These are phyloP conservation scores for Thermochaetoides dissita DNA, from an alignment of 2,329 filamentous ascomycete species.

Conservation along the genomic window DNA sequence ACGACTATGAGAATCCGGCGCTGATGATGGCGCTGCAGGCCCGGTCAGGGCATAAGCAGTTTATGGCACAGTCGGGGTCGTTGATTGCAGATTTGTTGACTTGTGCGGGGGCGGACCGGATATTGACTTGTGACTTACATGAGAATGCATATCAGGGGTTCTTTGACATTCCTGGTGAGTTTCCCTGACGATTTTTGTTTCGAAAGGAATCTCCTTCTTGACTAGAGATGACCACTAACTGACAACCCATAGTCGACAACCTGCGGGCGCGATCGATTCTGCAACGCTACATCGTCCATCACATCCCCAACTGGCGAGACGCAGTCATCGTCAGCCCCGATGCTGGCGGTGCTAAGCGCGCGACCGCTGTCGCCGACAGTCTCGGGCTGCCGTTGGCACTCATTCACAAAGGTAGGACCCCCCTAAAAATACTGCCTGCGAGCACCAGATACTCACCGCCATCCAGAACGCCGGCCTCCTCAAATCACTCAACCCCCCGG, in stretches of 20 bases:
- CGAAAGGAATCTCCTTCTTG: neutral
- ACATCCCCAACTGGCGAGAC: slow-evolving; percentile 72
- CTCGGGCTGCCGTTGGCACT: slow-evolving; percentile 90
- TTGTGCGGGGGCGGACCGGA: slow-evolving; percentile 71
- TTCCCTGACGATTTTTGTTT: neutral
- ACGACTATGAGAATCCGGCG: slow-evolving; percentile 49
- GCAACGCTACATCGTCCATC: slow-evolving; percentile 58
- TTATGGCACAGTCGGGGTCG: slow-evolving; percentile 94
- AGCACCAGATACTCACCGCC: neutral
- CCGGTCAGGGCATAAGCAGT: slow-evolving; percentile 91
- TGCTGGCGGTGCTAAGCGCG: slow-evolving; percentile 89
- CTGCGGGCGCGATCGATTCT: slow-evolving; percentile 71
- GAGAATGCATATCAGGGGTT: slow-evolving; percentile 82
- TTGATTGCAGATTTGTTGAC: slow-evolving; percentile 87
- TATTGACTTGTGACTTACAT: slow-evolving; percentile 46
- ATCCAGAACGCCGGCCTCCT: slow-evolving; percentile 41
- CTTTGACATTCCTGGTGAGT: slow-evolving; percentile 16
- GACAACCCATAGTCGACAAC: slow-evolving; percentile 57
- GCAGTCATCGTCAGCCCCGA: slow-evolving; percentile 93
- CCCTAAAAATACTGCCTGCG: neutral
- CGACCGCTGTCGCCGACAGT: slow-evolving; percentile 89
- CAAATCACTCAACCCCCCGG: slow-evolving; percentile 62
- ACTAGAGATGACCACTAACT: neutral
- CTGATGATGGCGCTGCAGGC: slow-evolving; percentile 51
- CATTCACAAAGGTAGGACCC: slow-evolving; percentile 72